These are phyloP conservation scores for Boletus calvinii DNA, from an alignment of 1,284 basidiomycete species.

Conservation along the genomic window DNA sequence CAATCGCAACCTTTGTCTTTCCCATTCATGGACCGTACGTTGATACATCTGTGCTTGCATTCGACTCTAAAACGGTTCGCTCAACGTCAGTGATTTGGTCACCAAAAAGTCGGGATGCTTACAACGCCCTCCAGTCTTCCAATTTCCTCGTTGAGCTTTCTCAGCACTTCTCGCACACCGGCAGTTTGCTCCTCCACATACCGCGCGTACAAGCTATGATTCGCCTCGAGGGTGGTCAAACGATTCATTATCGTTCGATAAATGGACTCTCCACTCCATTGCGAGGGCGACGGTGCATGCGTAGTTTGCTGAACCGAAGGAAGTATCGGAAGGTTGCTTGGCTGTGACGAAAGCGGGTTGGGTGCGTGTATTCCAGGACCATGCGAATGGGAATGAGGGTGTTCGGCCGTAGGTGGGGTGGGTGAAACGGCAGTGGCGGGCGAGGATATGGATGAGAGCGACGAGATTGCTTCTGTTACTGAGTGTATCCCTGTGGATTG, in stretches of 20 bases:
- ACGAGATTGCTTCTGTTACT: constrained; percentile 25
- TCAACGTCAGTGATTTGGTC: not conserved
- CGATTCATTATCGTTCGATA: constrained; percentile 97
- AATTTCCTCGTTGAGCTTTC: constrained; percentile 79
- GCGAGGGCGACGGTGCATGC: constrained; percentile 13
- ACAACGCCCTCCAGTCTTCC: constrained; percentile 76
- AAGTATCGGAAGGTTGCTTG: constrained; percentile 2
- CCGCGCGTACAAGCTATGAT: constrained; percentile 82
- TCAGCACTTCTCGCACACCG: constrained; percentile 74
- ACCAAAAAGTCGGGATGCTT: constrained; percentile 33
- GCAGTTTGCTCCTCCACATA: constrained; percentile 92
- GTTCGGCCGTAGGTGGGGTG: constrained; percentile 7
- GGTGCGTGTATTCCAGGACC: constrained; percentile 12
- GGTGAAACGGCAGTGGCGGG: constrained; percentile 2
- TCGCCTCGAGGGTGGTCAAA: constrained; percentile 81
- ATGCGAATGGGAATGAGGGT: not conserved
- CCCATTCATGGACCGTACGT: constrained; percentile 67
- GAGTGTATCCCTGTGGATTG: constrained; percentile 10
- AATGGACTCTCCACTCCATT: constrained; percentile 81
- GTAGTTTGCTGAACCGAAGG: constrained; percentile 8
- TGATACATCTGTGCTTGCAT: constrained; percentile 67
- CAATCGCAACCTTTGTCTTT: constrained; percentile 62
- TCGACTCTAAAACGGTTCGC: constrained; percentile 46
- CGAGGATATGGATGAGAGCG: constrained; percentile 16
- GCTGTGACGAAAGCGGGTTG: constrained; percentile 1